phyloP scores from a whole-genome alignment of 371 early-diverging fungal species.

The Actinomortierella wolfii region DNA sequence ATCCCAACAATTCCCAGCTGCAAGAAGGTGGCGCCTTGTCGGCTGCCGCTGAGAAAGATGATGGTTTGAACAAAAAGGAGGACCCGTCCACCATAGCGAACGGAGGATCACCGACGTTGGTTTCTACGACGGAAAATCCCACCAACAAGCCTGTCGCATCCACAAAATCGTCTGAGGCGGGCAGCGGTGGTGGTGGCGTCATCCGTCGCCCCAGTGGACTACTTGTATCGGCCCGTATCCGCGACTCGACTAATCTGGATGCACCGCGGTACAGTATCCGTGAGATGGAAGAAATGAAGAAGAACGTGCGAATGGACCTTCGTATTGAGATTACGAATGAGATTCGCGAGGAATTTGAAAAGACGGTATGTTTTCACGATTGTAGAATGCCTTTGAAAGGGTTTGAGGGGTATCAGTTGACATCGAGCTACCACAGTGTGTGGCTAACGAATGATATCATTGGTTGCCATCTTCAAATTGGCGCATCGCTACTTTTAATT shows the following conservation, averaged over 20 bases:
- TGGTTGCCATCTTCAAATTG: too few species aligned
- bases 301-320: conserved; percentile 41
- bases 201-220: conserved; percentile 26
- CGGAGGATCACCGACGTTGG: conserved; percentile 8
- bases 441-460: too few species aligned
- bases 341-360: conserved; percentile 43
- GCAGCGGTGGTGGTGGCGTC: conserved; percentile 14
- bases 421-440: too few species aligned
- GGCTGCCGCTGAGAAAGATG: not conserved
- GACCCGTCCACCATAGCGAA: not conserved
- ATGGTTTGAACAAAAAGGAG: not conserved
- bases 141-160: not conserved
- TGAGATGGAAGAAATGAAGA: conserved; percentile 49
- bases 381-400: too few species aligned
- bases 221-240: conserved; percentile 37
- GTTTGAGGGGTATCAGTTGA: too few species aligned
- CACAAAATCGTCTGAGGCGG: not conserved
- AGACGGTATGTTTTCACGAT: conserved; percentile 26
- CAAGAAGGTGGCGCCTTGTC: not conserved
- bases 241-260: conserved; percentile 42
- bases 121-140: too few species aligned
- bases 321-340: conserved; percentile 46
- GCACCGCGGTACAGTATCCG: conserved; percentile 44
- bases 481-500: too few species aligned
- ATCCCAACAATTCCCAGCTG: too few species aligned